Evolutionary conservation across 1,139 yeast genomes (phyloP), one percentile per base, ranked within the genome.

Genomic region (Groenewaldozyma sp.): DNA sequence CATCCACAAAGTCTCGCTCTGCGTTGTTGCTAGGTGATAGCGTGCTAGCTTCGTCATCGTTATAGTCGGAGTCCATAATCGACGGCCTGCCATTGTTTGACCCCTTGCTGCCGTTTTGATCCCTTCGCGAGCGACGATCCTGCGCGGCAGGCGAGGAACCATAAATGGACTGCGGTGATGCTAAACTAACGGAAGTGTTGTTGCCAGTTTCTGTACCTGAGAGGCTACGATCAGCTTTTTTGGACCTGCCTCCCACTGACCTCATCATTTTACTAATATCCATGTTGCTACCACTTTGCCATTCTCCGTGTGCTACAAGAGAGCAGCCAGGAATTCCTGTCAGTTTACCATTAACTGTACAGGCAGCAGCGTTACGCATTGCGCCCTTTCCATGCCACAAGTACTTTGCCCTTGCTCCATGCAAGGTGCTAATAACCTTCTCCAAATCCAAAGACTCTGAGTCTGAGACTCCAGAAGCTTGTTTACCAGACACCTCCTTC

Each of bases 401-500:
- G 41, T 70, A 66, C 19, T 67, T 63, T n/a, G 74, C 56, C 22
- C 74, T 54, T 14, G 64, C 58, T 24, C 78, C 77, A 40, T 64
- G 66, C 16, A 70, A 58, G 4, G 32, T 13, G 33, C 58, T 58
- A 6, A 68, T 60, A 21, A 73, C 53, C 28, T 63, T 60, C 27
- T 71, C 77, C 21, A 74, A 50, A 40, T 74, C 76, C 4, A 66
- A 53, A 0, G 79, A 73, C 42, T 75, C 67, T n/a, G 70, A 67
- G 39, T 71, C 76, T 21, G 64, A 60, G 2, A 73, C 63, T 11
- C 59, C 48, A 37, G 65, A 67, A 31, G 62, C 62, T 6, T 67
- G 57, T 42, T 60, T 63, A 22, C 72, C 68, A 0, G 74, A 64
- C 3, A 75, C 68, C 52, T 83, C 94, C 53, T 80, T 84, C 35